A percentile compares a stretch with the other conserved stretches of the same genome.
phyloP scores from a whole-genome alignment of 2,329 filamentous ascomycete genomes.

The Elsinoe perseae region DNA sequence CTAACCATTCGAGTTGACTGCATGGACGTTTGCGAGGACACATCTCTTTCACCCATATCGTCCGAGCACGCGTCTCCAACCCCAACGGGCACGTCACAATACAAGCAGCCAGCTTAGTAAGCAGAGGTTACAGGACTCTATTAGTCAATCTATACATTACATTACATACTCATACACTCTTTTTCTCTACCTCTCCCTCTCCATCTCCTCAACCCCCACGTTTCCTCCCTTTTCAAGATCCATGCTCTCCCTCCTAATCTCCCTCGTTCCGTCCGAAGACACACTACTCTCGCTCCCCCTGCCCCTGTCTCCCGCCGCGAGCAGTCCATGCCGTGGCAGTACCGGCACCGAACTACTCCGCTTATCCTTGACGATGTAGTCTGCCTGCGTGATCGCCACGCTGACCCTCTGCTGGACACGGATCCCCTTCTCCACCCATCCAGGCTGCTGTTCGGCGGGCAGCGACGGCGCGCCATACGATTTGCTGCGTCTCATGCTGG shows the following conservation, averaged over 20 bases:
- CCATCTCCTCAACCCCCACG: not conserved
- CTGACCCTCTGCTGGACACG: conserved; percentile 1
- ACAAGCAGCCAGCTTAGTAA: no score
- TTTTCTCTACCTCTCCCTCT: not conserved
- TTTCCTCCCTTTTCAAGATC: not conserved
- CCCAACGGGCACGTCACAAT: no score
- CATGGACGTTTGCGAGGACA: no score
- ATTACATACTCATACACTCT: conserved; percentile 7
- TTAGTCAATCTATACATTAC: conserved; percentile 12
- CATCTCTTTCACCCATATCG: no score
- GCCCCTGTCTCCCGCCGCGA: not conserved
- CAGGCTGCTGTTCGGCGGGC: not conserved
- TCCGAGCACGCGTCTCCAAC: no score
- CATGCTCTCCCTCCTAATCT: not conserved
- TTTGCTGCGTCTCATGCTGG: conserved; percentile 3
- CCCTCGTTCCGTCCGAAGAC: not conserved
- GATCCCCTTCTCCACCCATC: not conserved
- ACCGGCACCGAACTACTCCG: conserved; percentile 1
- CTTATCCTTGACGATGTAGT: not conserved
- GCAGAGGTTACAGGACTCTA: no score
- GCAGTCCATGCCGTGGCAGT: not conserved
- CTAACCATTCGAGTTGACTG: no score
- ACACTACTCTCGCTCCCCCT: conserved; percentile 3
- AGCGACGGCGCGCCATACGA: not conserved
- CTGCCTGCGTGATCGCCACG: not conserved